phyloP scores from a whole-genome alignment of 352 stramenopile species.

The Phytophthora fragariaefolia region DNA sequence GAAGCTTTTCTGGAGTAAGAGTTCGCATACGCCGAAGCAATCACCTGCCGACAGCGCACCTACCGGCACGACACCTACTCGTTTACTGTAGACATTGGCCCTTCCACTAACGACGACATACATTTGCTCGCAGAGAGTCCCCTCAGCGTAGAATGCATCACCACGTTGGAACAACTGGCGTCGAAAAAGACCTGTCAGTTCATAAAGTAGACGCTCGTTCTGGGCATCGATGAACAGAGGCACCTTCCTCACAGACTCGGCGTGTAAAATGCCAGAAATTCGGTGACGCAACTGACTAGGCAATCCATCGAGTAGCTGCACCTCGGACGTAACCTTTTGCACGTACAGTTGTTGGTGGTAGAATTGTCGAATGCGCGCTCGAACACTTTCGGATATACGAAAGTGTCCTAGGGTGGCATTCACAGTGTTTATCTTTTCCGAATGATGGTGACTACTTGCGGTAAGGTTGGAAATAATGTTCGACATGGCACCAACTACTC shows the following conservation, averaged over 20 bases:
- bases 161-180: slow-evolving; percentile 70
- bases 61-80: slow-evolving; percentile 45
- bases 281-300: slow-evolving; percentile 66
- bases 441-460: slow-evolving; percentile 58
- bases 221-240: slow-evolving; percentile 61
- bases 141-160: slow-evolving; percentile 63
- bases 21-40: slow-evolving; percentile 69
- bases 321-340: slow-evolving; percentile 75
- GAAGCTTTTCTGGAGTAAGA: slow-evolving; percentile 67
- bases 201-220: slow-evolving; percentile 63
- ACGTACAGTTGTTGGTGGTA: slow-evolving; percentile 84
- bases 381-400: slow-evolving; percentile 59
- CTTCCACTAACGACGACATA: slow-evolving; percentile 68
- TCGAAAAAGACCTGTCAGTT: slow-evolving; percentile 77
- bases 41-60: slow-evolving; percentile 60
- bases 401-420: slow-evolving; percentile 75
- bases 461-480: slow-evolving; percentile 81
- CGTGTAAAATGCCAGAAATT: slow-evolving; percentile 77
- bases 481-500: slow-evolving; percentile 78
- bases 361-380: slow-evolving; percentile 68
- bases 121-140: slow-evolving; percentile 72
- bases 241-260: slow-evolving; percentile 68
- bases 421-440: slow-evolving; percentile 73
- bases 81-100: slow-evolving; percentile 67
- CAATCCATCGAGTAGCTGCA: slow-evolving; percentile 58